Evolutionary conservation across 768 basidiomycete species (phyloP).

Genomic region (Paxillus involutus): DNA sequence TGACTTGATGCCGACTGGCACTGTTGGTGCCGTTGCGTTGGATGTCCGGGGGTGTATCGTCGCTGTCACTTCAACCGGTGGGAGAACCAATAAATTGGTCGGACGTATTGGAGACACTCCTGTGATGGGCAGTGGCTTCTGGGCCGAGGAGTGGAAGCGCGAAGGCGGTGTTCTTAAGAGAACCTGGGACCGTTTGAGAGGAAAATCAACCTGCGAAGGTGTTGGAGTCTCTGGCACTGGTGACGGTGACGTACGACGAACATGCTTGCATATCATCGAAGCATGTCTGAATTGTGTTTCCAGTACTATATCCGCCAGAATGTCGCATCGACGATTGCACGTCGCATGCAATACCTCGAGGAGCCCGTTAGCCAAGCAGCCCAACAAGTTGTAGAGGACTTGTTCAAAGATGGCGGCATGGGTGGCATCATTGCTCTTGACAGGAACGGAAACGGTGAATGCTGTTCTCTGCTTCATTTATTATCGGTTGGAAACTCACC

Average conservation of each 20-base stretch:
- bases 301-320: slow-evolving; percentile 79
- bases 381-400: slow-evolving; percentile 52
- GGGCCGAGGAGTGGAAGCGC: slow-evolving; percentile 76
- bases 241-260: slow-evolving; percentile 69
- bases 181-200: slow-evolving; percentile 40
- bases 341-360: slow-evolving; percentile 57
- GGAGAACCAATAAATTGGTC: slow-evolving; percentile 78
- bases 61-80: slow-evolving; percentile 76
- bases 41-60: slow-evolving; percentile 75
- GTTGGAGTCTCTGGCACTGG: slow-evolving; percentile 85
- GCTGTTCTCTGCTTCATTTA: not conserved
- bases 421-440: slow-evolving; percentile 81
- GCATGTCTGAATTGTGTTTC: slow-evolving; percentile 1
- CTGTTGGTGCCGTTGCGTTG: slow-evolving; percentile 83
- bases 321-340: slow-evolving; percentile 65
- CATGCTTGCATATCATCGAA: not conserved
- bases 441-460: slow-evolving; percentile 61
- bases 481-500: not conserved
- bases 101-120: slow-evolving; percentile 87
- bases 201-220: slow-evolving; percentile 38
- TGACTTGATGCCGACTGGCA: slow-evolving; percentile 69
- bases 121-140: slow-evolving; percentile 74
- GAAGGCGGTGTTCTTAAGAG: slow-evolving; percentile 31
- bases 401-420: slow-evolving; percentile 56
- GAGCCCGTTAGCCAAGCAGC: slow-evolving; percentile 61